Evolutionary conservation across 164 flowering plant genomes (phyloP), one percentile per base, ranked within the genome.

Genomic region (Nymphaea colorata): DNA sequence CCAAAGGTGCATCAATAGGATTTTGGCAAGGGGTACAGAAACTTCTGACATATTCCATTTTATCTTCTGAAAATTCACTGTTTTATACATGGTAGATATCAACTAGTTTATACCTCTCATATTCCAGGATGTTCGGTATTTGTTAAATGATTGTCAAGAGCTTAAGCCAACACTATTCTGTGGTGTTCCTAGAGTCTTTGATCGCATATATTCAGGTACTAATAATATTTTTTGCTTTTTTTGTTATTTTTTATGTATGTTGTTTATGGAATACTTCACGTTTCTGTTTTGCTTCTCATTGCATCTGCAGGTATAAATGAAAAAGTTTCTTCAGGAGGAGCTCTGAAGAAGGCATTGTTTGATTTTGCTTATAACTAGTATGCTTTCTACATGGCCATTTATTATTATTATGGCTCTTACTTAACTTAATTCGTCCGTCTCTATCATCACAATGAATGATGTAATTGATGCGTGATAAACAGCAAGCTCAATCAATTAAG

Each of bases 141-240:
- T 95, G 73, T 72, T 95, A 43, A 94, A 87, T 3, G 99, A 95
- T 74, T 70, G 90, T 68, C 89, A 81, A 65, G 90, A 81, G 74
- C 71, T 90, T 72, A 88, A 87, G 77, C 98, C 99, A 59, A 84
- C 94, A 10, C 72, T 88, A 17, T 89, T 92, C 71, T 92, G 89
- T 74, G 98, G 90, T 17, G 99, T 92, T 74, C 99, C 99, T 57
- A 81, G 99, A 81, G 96, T 95, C 64, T 95, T 79, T 75, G 98
- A 92, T 68, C 92, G 97, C 25, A 81, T 95, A 73, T 90, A 84
- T 71, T 72, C 81, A 76, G 98, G 99, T 90, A 73, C 16, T 12
- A 15, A 10, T 12, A 41, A 17, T 61, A 42, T 18, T 72, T 14
- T 4, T 43, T 59, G 17, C 53, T 42, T 10, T 64, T 45, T 41